phyloP scores from a whole-genome alignment of 1,284 basidiomycete species.

The Cryptococcus hybrid region DNA sequence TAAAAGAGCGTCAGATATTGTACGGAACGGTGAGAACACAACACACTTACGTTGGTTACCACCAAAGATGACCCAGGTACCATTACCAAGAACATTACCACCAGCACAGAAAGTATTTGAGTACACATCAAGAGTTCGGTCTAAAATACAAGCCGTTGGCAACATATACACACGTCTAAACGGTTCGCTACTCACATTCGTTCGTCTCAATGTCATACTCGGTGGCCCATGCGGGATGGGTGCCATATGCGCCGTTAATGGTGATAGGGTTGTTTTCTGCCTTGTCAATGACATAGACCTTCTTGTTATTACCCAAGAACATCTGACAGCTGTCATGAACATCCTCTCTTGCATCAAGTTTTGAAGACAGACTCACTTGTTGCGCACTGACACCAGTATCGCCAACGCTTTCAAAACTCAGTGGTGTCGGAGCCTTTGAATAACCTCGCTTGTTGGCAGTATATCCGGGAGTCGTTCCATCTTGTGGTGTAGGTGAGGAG shows the following conservation, averaged over 20 bases:
- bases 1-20: constrained; percentile 7
- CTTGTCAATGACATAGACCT: constrained; percentile 55
- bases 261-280: constrained; percentile 58
- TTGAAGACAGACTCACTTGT: constrained; percentile 36
- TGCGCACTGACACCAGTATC: constrained; percentile 48
- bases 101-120: constrained; percentile 76
- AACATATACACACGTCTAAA: neutral
- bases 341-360: neutral
- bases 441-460: constrained; percentile 7
- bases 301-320: constrained; percentile 52
- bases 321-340: constrained; percentile 35
- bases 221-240: constrained; percentile 50
- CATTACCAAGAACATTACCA: constrained; percentile 54
- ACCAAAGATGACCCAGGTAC: constrained; percentile 54
- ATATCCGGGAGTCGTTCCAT: neutral
- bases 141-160: constrained; percentile 7
- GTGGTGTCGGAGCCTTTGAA: constrained; percentile 10
- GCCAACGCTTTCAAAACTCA: constrained; percentile 39
- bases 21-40: constrained; percentile 39
- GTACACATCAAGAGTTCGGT: constrained; percentile 63
- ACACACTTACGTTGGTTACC: constrained; percentile 67
- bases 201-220: constrained; percentile 54
- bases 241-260: constrained; percentile 52
- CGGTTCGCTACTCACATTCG: constrained; percentile 26
- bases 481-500: constrained; percentile 6